Conservation (phyloP, 192 early-diverging fungal genomes). For the Backusella circina region DNA sequence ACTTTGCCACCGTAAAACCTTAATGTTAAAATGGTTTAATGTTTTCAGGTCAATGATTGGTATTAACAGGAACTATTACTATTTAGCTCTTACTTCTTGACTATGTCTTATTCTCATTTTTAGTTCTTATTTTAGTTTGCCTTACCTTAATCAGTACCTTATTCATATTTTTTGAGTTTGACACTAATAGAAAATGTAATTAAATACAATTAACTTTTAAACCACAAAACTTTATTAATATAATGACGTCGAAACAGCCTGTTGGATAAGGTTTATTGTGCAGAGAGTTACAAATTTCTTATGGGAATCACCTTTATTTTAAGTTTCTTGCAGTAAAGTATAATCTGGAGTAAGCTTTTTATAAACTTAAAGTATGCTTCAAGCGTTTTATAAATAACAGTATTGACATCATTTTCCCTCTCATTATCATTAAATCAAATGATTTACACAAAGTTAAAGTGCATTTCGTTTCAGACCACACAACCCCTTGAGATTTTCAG, state of each 20-base stretch:
- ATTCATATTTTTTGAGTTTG: not conserved
- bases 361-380: not conserved
- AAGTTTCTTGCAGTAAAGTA: not conserved
- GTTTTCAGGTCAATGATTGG: not conserved
- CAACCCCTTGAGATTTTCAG: not conserved
- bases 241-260: not conserved
- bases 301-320: not conserved
- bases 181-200: not conserved
- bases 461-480: not conserved
- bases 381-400: not conserved
- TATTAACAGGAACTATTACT: not conserved
- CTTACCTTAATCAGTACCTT: not conserved
- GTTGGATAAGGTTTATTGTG: not conserved
- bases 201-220: not conserved
- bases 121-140: not conserved
- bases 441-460: not conserved
- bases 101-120: not conserved
- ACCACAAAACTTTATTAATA: not conserved
- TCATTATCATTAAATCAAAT: not conserved
- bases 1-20: not conserved
- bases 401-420: not conserved
- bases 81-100: not conserved
- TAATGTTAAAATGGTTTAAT: not conserved
- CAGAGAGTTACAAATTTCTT: not conserved
- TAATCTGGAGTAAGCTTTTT: not conserved